Base-by-base conservation (phyloP, 768 basidiomycete species). In the Saitozyma podzolica region DNA sequence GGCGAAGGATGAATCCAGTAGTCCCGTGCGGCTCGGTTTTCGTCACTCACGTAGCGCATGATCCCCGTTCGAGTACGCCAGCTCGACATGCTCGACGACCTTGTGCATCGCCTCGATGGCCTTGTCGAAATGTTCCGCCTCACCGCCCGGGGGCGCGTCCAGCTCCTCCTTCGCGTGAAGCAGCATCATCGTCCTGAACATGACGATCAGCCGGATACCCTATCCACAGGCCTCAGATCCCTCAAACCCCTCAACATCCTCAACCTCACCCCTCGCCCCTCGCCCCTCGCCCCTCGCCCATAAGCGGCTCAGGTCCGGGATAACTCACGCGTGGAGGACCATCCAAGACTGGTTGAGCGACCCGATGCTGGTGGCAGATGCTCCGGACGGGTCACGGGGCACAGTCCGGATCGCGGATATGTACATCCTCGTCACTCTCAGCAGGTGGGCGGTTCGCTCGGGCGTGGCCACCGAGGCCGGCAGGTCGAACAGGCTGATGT, bases 151-250 rank as follows among this genome's bases (percentile, higher is more conserved):
- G 3, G n/a, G 17, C 6, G 65, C 56, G 39, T 67, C 66, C 14
- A 66, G 47, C 14, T 63, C 61, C 17, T 63, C 62, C 47, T 63
- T 68, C n/a, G 63, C 66, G 45, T 68, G 62, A 1, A 71, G 40
- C 1, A 59, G 14, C n/a, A 41, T 29, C 54, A 70, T 53, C 13
- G 55, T 50, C 2, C 69, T 69, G 56, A 3, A n/a, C 40, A 39
- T 16, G n/a, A 54, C 0, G 16, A 10, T 9, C 47, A 50, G 13
- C 50, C 14, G 9, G 17, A 40, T n/a, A 1, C 14, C 39, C 10
- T 9, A 29, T 20, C 16, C 41, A 41, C 52, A 52, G 14, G 29
- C 20, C 45, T 19, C 37, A 19, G 42, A 40, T 19, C 9, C 20
- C 20, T 17, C 14, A 8, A 16, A 43, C 20, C 1, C 43, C n/a